Conservation (phyloP, 2,329 filamentous ascomycete species). For the Magnaporthiopsis poae region DNA sequence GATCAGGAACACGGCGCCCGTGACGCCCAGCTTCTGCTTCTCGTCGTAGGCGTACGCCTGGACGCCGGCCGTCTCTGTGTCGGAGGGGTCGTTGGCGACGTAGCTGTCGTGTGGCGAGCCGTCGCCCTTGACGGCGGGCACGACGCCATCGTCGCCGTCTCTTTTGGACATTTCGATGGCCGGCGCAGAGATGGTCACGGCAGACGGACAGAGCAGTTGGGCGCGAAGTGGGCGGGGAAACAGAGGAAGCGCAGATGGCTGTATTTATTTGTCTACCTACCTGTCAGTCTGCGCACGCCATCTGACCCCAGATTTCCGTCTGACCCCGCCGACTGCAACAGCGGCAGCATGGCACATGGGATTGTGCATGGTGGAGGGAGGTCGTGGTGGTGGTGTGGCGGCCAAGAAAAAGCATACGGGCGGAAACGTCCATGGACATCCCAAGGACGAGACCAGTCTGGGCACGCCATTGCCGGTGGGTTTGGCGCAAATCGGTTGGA, state of each 20-base stretch:
- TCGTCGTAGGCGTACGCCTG: slow-evolving; percentile 27
- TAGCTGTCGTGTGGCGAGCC: neutral
- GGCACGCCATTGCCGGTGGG: slow-evolving; percentile 4
- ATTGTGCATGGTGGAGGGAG: neutral
- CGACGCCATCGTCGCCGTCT: neutral
- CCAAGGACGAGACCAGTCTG: neutral
- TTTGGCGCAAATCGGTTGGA: slow-evolving; percentile 6
- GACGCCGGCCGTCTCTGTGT: slow-evolving; percentile 4
- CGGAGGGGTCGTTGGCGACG: neutral
- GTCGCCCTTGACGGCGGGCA: neutral
- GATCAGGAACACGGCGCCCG: slow-evolving; percentile 43
- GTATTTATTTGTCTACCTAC: neutral
- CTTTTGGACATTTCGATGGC: neutral
- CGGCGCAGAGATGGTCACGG: too few species aligned
- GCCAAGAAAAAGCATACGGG: neutral
- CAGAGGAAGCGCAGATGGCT: neutral
- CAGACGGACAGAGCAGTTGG: too few species aligned
- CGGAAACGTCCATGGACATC: neutral
- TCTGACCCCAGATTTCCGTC: neutral
- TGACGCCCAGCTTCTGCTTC: slow-evolving; percentile 40
- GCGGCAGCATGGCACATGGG: neutral
- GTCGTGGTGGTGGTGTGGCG: neutral
- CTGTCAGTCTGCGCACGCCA: neutral
- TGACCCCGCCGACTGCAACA: neutral
- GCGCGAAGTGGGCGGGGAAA: too few species aligned